Percentiles rank a stretch among this genome's conserved stretches.
Evolutionary conservation across 139 green algal genomes (phyloP).

Genomic region (Mesotaenium endlicherianum): DNA sequence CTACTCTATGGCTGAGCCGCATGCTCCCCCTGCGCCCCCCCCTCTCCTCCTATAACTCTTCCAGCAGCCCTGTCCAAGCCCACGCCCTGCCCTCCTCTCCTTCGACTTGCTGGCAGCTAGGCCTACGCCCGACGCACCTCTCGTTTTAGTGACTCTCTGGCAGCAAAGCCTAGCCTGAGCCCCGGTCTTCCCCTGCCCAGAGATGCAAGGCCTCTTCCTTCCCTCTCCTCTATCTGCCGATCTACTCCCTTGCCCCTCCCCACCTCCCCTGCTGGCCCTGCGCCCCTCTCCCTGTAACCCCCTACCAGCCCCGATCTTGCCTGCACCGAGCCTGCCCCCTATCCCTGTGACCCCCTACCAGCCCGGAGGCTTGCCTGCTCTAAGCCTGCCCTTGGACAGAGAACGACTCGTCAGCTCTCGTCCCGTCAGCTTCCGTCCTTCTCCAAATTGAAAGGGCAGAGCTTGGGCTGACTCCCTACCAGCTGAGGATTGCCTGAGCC

Average conservation of each 20-base stretch:
- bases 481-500: background rate
- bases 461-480: background rate
- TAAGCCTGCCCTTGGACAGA: background rate
- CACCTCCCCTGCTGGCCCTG: background rate
- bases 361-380: background rate
- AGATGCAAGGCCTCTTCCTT: background rate
- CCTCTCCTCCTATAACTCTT: no score
- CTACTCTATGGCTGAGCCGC: no score
- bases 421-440: background rate
- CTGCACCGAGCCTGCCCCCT: background rate
- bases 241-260: background rate
- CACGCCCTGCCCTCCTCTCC: no score
- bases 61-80: no score
- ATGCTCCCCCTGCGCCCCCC: no score
- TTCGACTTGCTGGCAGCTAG: no score
- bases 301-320: background rate
- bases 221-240: background rate
- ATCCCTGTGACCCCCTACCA: background rate
- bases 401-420: background rate
- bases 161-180: background rate
- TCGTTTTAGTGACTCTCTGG: no score
- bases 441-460: background rate
- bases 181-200: background rate
- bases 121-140: no score
- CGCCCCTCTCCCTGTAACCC: background rate